These are phyloP conservation scores for Sindora glabra DNA, from an alignment of 306 rosid species.

Conservation along the genomic window DNA sequence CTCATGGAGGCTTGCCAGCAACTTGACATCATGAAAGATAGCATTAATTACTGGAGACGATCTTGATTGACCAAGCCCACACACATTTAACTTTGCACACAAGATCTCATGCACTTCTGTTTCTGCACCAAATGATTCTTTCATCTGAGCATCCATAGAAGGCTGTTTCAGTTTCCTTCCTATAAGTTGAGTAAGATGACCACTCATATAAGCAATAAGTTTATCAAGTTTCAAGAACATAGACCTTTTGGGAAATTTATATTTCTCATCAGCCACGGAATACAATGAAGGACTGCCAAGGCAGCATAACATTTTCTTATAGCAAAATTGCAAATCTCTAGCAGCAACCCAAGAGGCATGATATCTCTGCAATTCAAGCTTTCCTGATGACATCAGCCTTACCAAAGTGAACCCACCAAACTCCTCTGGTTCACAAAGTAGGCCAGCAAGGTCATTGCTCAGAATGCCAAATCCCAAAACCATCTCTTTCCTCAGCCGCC, in stretches of 20 bases:
- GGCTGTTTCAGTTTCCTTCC: conserved; percentile 16
- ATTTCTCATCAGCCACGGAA: conserved; percentile 30
- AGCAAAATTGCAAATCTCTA: conserved; percentile 23
- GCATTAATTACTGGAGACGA: conserved; percentile 33
- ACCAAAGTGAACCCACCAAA: conserved; percentile 60
- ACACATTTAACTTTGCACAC: conserved; percentile 49
- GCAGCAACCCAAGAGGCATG: conserved; percentile 34
- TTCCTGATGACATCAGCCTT: conserved; percentile 59
- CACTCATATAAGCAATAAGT: conserved; percentile 40
- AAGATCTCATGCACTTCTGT: conserved; percentile 41
- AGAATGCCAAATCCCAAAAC: conserved; percentile 59
- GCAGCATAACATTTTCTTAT: conserved; percentile 13
- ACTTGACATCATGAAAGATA: conserved; percentile 47
- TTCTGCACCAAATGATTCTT: conserved; percentile 23
- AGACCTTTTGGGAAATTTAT: conserved; percentile 28
- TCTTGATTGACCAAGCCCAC: conserved; percentile 43
- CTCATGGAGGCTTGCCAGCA: conserved; percentile 43
- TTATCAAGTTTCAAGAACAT: conserved; percentile 38
- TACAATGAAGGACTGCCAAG: conserved; percentile 29
- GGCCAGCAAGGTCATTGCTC: conserved; percentile 30
- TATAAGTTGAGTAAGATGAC: conserved; percentile 30
- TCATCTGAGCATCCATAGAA: neutral
- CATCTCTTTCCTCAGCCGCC: conserved; percentile 69
- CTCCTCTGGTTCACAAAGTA: conserved; percentile 38
- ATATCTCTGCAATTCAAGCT: conserved; percentile 61